Base-by-base conservation (phyloP, 2,329 filamentous ascomycete genomes). In the Chalaropsis thielavioides region DNA sequence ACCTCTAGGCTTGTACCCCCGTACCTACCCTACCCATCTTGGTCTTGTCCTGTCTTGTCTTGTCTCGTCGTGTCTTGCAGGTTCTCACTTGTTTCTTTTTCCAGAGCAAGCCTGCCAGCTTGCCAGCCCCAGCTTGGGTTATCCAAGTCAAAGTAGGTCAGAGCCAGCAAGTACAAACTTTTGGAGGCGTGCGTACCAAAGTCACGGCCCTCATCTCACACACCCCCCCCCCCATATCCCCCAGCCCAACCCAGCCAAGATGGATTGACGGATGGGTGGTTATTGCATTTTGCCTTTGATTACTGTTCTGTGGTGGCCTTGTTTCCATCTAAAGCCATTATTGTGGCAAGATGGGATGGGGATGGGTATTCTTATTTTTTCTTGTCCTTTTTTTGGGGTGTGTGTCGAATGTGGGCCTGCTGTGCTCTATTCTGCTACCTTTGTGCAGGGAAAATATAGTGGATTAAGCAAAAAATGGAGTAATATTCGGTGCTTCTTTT, bases 401-500 rank as follows among this genome's bases (percentile, higher is more conserved):
- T 31, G 27, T 27, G 51, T 27, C 51, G 22, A 56, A 11, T 27
- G 51, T n/a, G 41, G 41, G 41, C 15, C 13, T 13, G 41, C 17
- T n/a, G 7, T 15, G 27, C 31, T 19, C 51, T 31, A 22, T 56
- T 15, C 13, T 56, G 24, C 46, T n/a, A 49, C 22, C 22, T 31
- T 56, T 56, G 51, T 24, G 51, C 22, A 56, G 22, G 51, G 22
- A 56, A 35, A 31, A 56, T 11, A 31, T 56, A 11, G 8, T 56
- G 22, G 22, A 35, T 31, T 35, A 56, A 56, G 51, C 51, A 22
- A 56, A 56, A 13, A 7, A 56, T 56, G 51, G 51, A 35, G 51
- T 35, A 19, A 31, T 56, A 31, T 56, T 56, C 51, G 51, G 51
- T 56, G 51, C 27, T 56, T 56, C 51, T 56, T 56, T 56, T 35